phyloP scores from a whole-genome alignment of 2,329 filamentous ascomycete genomes.

The Fusarium goolgardi region DNA sequence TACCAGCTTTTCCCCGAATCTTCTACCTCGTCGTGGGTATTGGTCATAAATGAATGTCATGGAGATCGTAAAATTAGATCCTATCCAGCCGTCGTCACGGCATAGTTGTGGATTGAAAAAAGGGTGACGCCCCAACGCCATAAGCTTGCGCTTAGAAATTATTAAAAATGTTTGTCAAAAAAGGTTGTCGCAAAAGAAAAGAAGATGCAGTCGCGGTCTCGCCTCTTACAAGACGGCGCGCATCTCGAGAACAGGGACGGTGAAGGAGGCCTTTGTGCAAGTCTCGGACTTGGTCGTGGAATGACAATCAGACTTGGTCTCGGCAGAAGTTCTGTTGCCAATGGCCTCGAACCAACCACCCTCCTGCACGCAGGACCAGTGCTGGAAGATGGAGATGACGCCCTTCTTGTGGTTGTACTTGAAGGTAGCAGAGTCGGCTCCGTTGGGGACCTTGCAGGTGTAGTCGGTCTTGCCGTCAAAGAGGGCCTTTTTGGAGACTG shows the following conservation, averaged over 20 bases:
- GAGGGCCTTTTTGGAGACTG: conserved; percentile 57
- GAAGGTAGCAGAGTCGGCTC: conserved; percentile 54
- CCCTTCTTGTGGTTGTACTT: conserved; percentile 55
- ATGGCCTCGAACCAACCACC: conserved; percentile 49
- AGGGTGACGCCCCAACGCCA: conserved; percentile 30
- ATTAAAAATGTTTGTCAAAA: conserved; percentile 26
- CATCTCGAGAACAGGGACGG: conserved; percentile 47
- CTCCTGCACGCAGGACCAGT: conserved; percentile 61
- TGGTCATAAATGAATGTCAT: conserved; percentile 43
- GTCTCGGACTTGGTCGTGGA: conserved; percentile 44
- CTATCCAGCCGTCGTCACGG: conserved; percentile 42
- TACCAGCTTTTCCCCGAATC: conserved; percentile 15
- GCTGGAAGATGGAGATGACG: conserved; percentile 59
- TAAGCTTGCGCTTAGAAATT: conserved; percentile 31
- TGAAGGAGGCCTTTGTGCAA: conserved; percentile 45
- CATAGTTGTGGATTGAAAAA: conserved; percentile 42
- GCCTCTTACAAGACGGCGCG: conserved; percentile 44
- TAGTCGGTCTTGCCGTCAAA: conserved; percentile 62
- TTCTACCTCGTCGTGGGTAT: conserved; percentile 24
- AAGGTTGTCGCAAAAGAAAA: conserved; percentile 9
- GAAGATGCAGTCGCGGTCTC: neutral
- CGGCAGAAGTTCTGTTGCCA: conserved; percentile 44
- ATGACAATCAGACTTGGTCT: conserved; percentile 34
- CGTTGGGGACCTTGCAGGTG: conserved; percentile 54
- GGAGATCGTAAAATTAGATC: conserved; percentile 39